phyloP scores from a whole-genome alignment of 2,329 filamentous ascomycete genomes.

The Calonectria pauciramosa region DNA sequence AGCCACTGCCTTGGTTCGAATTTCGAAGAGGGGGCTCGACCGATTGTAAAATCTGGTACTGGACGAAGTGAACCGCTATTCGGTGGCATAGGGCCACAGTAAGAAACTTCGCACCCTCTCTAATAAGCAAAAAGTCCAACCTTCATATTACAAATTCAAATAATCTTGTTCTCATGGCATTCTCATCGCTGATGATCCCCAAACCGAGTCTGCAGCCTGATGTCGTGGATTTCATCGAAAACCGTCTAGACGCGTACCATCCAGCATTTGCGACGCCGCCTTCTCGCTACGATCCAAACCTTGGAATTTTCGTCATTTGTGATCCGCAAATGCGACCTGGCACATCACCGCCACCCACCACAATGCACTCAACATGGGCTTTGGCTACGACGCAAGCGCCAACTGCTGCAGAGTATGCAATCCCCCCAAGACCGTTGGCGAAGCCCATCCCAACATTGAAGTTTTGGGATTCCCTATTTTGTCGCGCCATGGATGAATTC shows the following conservation, averaged over 20 bases:
- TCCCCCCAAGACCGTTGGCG: background rate
- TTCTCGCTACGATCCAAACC: background rate
- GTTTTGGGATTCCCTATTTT: background rate
- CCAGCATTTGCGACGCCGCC: background rate
- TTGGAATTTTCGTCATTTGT: background rate
- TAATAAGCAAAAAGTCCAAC: no score
- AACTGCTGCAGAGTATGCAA: background rate
- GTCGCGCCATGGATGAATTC: background rate
- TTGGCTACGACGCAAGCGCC: background rate
- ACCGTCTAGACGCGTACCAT: background rate
- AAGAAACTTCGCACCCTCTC: no score
- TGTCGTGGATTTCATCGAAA: constrained; percentile 19
- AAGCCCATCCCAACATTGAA: background rate
- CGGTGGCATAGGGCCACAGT: no score
- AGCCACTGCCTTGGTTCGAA: background rate
- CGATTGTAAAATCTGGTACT: background rate
- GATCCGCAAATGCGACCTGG: background rate
- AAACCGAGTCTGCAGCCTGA: background rate
- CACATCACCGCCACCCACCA: background rate
- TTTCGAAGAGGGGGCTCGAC: no score
- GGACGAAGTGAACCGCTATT: no score
- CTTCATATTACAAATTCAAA: background rate
- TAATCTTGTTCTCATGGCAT: background rate
- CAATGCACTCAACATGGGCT: background rate
- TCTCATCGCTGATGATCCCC: background rate